phyloP scores from a whole-genome alignment of 2,329 filamentous ascomycete species.

The Arthrinium puccinioides region DNA sequence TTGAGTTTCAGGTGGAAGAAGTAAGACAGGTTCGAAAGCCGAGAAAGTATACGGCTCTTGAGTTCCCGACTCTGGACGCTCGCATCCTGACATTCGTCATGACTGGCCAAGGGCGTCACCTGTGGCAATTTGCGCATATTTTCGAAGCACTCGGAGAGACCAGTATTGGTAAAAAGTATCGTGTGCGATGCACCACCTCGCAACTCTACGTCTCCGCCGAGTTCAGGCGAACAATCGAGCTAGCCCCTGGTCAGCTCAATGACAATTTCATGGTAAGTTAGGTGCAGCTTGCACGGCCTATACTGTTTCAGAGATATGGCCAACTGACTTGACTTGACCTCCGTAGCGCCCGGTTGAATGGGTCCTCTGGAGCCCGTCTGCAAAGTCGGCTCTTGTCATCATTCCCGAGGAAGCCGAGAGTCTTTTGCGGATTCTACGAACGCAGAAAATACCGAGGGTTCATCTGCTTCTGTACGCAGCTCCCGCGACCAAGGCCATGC shows the following conservation, averaged over 20 bases:
- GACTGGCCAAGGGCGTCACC: constrained; percentile 26
- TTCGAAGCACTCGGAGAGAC: constrained; percentile 33
- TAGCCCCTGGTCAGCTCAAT: constrained; percentile 7
- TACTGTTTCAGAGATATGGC: neutral
- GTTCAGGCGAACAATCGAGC: constrained; percentile 37
- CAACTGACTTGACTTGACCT: too few relatives aligned
- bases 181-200: constrained; percentile 14
- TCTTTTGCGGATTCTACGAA: constrained; percentile 38
- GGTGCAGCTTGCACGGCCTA: neutral
- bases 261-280: constrained; percentile 27
- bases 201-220: constrained; percentile 34
- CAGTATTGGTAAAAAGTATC: constrained; percentile 23
- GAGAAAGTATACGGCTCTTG: constrained; percentile 26
- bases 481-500: constrained; percentile 54
- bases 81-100: constrained; percentile 36
- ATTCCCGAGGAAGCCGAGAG: constrained; percentile 59
- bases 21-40: constrained; percentile 48
- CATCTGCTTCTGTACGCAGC: constrained; percentile 53
- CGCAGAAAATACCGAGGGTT: constrained; percentile 12
- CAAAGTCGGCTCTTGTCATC: constrained; percentile 45
- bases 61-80: constrained; percentile 37
- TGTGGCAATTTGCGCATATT: constrained; percentile 27
- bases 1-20: constrained; percentile 50
- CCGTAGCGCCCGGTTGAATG: constrained; percentile 46
- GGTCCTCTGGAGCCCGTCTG: constrained; percentile 46